Base-by-base conservation (phyloP, 805 yeast species). In the Maudiozyma pseudohumilis region DNA sequence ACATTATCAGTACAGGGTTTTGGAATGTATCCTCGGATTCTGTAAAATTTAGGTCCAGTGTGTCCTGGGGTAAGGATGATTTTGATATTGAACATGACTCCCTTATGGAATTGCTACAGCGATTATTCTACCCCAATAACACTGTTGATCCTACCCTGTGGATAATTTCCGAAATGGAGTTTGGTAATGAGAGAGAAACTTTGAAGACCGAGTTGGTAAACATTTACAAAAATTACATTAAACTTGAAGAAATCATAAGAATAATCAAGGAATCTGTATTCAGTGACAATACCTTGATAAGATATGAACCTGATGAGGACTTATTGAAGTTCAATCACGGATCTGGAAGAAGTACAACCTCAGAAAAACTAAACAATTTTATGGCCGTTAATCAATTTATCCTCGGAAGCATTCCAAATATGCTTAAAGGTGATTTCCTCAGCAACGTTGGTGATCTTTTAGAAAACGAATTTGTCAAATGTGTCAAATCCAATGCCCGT, bases 131-230 rank as follows among this genome's bases (percentile, higher is more conserved):
- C 28, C 42, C 47, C 4, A 37, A 52, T 12, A 43, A 45, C 11
- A 35, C 31, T 6, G 26, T 52, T 16, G 51, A 52, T 33, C 40
- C 48, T 13, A 32, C 45, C 11, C 17, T 31, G 17, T 58, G 63
- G 63, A 36, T 58, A 9, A 38, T 55, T 8, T 30, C 49, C 5
- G 44, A 47, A 10, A 49, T 56, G 44, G 45, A 40, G 11, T 34
- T 47, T 6, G 52, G 48, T 9, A 47, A 48, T 15, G 30, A 43
- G 11, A 53, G 45, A 28, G 55, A 58, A 19, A 38, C 32, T 5
- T 52, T 52, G 2, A 43, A 47, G 36, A 30, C 24, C 7, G 40
- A 39, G 21, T 38, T 58, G 22, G 36, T 34, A 8, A 28, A 28
- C 5, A 39, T 55, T 4, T 34, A 40, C 7, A 42, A 41, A 16